Conservation (phyloP, 129 eudicot species). For the Helichrysum umbraculigerum region DNA sequence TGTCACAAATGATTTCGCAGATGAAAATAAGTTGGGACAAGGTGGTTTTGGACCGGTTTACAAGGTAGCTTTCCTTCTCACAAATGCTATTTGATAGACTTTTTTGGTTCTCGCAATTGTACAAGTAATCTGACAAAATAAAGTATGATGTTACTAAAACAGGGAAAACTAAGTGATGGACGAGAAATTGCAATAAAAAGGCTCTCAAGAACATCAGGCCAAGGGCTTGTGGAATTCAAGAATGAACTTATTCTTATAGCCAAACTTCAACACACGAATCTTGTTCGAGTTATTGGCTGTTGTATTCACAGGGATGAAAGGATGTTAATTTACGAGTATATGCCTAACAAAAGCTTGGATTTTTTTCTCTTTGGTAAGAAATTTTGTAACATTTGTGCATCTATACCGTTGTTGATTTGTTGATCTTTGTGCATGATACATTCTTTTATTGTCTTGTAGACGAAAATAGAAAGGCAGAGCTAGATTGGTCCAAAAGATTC, state of each 20-base stretch:
- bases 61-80: conserved; percentile 48
- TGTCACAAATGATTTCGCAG: conserved; percentile 44
- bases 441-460: neutral
- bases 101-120: neutral
- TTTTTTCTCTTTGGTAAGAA: conserved; percentile 49
- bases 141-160: neutral
- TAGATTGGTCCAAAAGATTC: conserved; percentile 43
- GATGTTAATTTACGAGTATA: conserved; percentile 43
- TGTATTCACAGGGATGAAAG: conserved; percentile 36
- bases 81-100: conserved; percentile 1
- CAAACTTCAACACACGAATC: conserved; percentile 43
- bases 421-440: neutral
- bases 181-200: conserved; percentile 35
- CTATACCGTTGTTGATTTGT: neutral
- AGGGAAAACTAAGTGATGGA: conserved; percentile 42
- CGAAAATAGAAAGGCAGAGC: conserved; percentile 28
- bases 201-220: conserved; percentile 34
- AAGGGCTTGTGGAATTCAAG: conserved; percentile 42
- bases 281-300: conserved; percentile 40
- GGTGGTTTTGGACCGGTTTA: conserved; percentile 66
- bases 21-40: conserved; percentile 45
- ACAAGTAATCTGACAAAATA: neutral
- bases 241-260: conserved; percentile 43
- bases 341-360: conserved; percentile 51
- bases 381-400: neutral